Evolutionary conservation across 257 asterid genomes (phyloP).

Genomic region (Vinca minor): DNA sequence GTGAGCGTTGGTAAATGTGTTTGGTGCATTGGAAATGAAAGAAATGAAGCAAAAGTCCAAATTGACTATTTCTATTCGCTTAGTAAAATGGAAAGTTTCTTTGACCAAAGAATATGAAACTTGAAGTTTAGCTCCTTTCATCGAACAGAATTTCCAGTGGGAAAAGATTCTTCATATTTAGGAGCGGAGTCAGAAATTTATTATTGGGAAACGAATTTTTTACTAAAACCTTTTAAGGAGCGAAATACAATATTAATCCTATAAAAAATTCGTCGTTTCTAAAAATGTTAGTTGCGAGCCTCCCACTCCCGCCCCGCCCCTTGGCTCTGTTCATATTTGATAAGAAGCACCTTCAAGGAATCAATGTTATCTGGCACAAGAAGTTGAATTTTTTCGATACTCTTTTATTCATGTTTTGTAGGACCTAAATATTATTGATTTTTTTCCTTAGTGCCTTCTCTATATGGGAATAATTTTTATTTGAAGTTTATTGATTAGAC

Average conservation of each 20-base stretch:
- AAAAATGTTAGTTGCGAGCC: no score
- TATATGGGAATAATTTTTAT: neutral
- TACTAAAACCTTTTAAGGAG: no score
- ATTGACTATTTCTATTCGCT: no score
- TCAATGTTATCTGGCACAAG: slow-evolving; percentile 9
- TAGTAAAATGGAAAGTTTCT: neutral
- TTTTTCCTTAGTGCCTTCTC: neutral
- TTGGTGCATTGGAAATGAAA: neutral
- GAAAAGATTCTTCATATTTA: neutral
- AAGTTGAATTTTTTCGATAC: slow-evolving; percentile 8
- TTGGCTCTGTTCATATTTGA: no score
- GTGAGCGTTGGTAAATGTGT: neutral
- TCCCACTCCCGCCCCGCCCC: no score
- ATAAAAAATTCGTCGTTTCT: no score
- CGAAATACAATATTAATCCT: no score
- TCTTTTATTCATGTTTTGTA: no score
- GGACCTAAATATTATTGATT: neutral
- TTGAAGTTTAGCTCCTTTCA: neutral
- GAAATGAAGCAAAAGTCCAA: neutral
- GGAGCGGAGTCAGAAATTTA: no score
- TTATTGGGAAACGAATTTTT: no score
- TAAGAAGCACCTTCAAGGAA: slow-evolving; percentile 14
- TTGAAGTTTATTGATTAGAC: neutral
- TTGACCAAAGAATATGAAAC: neutral
- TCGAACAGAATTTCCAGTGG: neutral